Evolutionary conservation across 305 asterid genomes (phyloP), one percentile per base, ranked within the genome.

Genomic region (Withania somnifera): DNA sequence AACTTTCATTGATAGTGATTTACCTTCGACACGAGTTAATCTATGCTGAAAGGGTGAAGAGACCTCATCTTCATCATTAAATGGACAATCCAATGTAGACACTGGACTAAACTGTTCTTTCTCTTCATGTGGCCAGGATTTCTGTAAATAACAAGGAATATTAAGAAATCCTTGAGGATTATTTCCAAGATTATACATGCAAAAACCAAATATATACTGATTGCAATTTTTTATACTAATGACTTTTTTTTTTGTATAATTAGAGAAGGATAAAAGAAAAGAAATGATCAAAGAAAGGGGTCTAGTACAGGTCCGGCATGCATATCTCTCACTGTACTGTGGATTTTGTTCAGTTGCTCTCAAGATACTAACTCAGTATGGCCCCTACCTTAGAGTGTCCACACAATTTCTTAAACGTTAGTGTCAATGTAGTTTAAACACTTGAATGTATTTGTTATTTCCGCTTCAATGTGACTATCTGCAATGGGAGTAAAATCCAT

Each of bases 91-190:
- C 63, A 95, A 79, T 81, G 92, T 90, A 19, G 97, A 95, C 3
- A 95, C 93, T 7, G 98, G 98, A 84, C 98, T 95, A 17, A 87
- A 88, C 42, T 93, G 98, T 83, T 95, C 94, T 88, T 91, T 92
- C 79, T 88, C 97, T 83, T 86, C 91, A 76, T 81, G 87, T 66
- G 84, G 45, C 90, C 93, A 89, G 51, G 85, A 85, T 86, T 90
- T 90, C 91, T 88, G 86, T 80, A 85, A 71, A 50, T 75, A 24
- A 50, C 45, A 75, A 50, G 36, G 58, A 73, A 15, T 14, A 73
- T 73, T 4, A 73, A 47, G 17, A 47, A 47, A 26, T 47, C 15
- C 15, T 73, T 9, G 17, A 73, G 42, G 60, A 73, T 50, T 45
- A 73, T 5, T 8, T 26, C 7, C 42, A 26, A 50, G 2, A 30